A percentile compares a stretch with the other conserved stretches of the same genome.
phyloP scores from a whole-genome alignment of 2,329 filamentous ascomycete genomes.

The Neonectria neomacrospora region DNA sequence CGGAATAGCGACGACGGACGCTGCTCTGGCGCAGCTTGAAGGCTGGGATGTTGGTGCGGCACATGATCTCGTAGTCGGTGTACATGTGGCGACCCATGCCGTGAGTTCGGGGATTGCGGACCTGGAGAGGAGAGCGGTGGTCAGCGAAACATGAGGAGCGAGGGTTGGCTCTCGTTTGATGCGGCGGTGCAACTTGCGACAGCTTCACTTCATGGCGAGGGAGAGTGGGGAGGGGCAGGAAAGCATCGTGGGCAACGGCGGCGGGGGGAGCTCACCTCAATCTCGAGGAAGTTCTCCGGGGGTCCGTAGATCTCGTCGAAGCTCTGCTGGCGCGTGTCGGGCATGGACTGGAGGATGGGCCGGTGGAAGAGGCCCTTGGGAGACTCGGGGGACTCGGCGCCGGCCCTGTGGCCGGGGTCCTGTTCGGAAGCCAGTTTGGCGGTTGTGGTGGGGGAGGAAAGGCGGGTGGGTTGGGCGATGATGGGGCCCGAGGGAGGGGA shows the following conservation, averaged over 20 bases:
- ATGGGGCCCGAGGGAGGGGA: not conserved
- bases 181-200: conserved; percentile 13
- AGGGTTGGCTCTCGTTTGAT: conserved; percentile 1
- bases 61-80: conserved; percentile 98
- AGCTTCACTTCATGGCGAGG: conserved; percentile 9
- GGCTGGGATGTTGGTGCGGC: conserved; percentile 97
- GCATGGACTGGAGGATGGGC: conserved; percentile 73
- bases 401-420: conserved; percentile 49
- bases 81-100: conserved; percentile 97
- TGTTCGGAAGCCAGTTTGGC: conserved; percentile 58
- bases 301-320: conserved; percentile 99
- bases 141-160: not conserved
- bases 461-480: not conserved
- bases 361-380: conserved; percentile 54
- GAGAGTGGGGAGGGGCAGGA: not conserved
- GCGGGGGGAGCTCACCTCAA: conserved; percentile 72
- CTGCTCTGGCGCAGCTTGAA: conserved; percentile 93
- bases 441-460: conserved; percentile 38
- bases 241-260: conserved; percentile 1
- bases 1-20: conserved; percentile 93
- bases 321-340: conserved; percentile 85
- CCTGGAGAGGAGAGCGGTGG: conserved; percentile 61
- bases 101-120: conserved; percentile 92
- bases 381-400: conserved; percentile 47
- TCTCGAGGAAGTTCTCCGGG: conserved; percentile 98